Evolutionary conservation across 441 rosid species (phyloP), one percentile per base, ranked within the genome.

Genomic region (Arabidopsis hybrid): DNA sequence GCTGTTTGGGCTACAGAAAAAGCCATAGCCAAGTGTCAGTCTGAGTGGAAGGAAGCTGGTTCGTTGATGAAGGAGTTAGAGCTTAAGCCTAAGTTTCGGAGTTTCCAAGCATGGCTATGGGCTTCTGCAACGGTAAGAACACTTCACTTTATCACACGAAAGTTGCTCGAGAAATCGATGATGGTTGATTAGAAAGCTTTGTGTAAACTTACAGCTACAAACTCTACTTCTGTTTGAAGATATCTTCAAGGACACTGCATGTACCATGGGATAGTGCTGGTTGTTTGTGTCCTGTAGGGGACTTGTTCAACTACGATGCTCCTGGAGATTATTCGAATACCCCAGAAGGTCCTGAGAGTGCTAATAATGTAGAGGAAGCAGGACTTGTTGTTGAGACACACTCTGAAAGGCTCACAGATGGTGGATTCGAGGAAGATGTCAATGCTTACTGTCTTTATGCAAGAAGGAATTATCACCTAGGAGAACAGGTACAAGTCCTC

Each of bases 181-280:
- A 31, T 3, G 8, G 2, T 29, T 69, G 46, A 46, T 26, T 45
- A 46, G n/a, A 76, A 62, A 31, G 51, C n/a, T 12, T 42, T 42
- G 18, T 61, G 49, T 61, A 4, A 61, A 14, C 62, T 39, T 71
- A 76, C 75, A 40, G 72, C 63, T 18, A 16, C 42, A 10, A 67
- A 67, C 53, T 52, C n/a, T 61, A 46, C 14, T 62, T 56, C 53
- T 78, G 52, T 65, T 78, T 77, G 16, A 65, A 95, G 97, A 85
- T 92, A 78, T 89, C 97, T 46, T 91, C 99, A 21, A 83, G 96
- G 80, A 88, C 99, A 18, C 55, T 95, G 80, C 97, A 95, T 72
- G 38, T 92, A 83, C 87, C 92, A 9, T 92, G 99, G 99, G 97
- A 92, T 72, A 86, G 84, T 73, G 96, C 96, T 42, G 97, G 97